A percentile compares a stretch with the other conserved stretches of the same genome.
These are phyloP conservation scores for Annulohypoxylon bovei DNA, from an alignment of 495 filamentous ascomycete species.

Conservation along the genomic window DNA sequence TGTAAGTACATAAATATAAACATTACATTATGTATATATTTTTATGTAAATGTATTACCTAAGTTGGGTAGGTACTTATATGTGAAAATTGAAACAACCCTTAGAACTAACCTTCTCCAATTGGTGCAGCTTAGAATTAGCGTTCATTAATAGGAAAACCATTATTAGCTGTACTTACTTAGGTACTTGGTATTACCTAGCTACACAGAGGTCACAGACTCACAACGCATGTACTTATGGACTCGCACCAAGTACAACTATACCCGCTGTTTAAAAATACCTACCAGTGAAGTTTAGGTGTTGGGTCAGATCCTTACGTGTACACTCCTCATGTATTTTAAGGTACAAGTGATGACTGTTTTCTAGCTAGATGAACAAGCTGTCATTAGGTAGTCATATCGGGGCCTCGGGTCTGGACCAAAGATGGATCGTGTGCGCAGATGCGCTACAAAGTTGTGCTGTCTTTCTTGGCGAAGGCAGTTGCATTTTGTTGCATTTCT, in stretches of 20 bases:
- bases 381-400: conserved; percentile 13
- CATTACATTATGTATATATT: neutral
- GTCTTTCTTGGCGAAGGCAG: conserved; percentile 33
- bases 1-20: neutral
- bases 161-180: neutral
- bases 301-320: conserved; percentile 27
- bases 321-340: conserved; percentile 25
- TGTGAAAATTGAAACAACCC: neutral
- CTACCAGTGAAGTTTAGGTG: conserved; percentile 20
- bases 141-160: conserved; percentile 5
- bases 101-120: neutral
- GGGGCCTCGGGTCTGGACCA: conserved; percentile 12
- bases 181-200: neutral
- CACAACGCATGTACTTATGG: neutral
- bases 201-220: neutral
- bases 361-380: conserved; percentile 17
- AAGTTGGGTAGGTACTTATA: too few species aligned
- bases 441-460: conserved; percentile 26
- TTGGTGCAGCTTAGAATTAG: neutral
- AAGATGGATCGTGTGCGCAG: neutral
- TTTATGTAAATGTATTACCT: neutral
- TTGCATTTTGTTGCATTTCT: conserved; percentile 26
- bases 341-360: conserved; percentile 15
- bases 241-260: neutral
- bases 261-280: conserved; percentile 34